phyloP scores from a whole-genome alignment of 2,329 filamentous ascomycete species.

The Xylariaceae sp. region DNA sequence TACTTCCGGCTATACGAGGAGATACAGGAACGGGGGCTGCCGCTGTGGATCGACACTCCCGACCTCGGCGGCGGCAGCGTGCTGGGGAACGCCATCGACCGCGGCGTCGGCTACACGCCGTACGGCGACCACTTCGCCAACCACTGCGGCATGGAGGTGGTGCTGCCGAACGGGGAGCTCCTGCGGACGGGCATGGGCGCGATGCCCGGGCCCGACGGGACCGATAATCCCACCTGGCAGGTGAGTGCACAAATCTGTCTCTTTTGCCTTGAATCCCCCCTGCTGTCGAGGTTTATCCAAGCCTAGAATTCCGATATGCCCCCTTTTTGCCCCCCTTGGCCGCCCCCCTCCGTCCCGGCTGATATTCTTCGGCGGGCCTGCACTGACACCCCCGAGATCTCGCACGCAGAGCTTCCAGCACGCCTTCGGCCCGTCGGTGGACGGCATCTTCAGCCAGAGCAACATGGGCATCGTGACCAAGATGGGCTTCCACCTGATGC shows the following conservation, averaged over 20 bases:
- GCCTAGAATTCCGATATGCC: too few species aligned
- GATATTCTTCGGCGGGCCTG: too few species aligned
- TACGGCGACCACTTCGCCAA: conserved; percentile 34
- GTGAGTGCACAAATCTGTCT: too few species aligned
- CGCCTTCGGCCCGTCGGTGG: conserved; percentile 30
- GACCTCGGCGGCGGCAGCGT: conserved; percentile 35
- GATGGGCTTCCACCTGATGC: conserved; percentile 40
- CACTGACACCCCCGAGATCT: too few species aligned
- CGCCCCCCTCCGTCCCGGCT: too few species aligned
- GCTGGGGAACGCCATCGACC: conserved; percentile 37
- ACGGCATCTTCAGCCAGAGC: conserved; percentile 43
- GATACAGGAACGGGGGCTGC: conserved; percentile 20
- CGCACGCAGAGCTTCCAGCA: conserved; percentile 30
- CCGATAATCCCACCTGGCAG: conserved; percentile 31
- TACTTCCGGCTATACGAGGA: conserved; percentile 31
- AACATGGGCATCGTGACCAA: conserved; percentile 47
- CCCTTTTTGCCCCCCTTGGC: too few species aligned
- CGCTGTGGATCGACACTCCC: conserved; percentile 35
- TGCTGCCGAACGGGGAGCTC: conserved; percentile 37
- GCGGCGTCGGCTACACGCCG: conserved; percentile 39
- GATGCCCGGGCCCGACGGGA: conserved; percentile 27
- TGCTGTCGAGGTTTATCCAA: too few species aligned
- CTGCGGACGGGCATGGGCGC: conserved; percentile 41
- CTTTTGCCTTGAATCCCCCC: too few species aligned
- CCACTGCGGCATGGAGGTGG: conserved; percentile 30